Percentiles rank a stretch among this genome's conserved stretches.
These are phyloP conservation scores for Paraurostyla sp. DNA, from an alignment of 73 alveolate species.

Conservation along the genomic window DNA sequence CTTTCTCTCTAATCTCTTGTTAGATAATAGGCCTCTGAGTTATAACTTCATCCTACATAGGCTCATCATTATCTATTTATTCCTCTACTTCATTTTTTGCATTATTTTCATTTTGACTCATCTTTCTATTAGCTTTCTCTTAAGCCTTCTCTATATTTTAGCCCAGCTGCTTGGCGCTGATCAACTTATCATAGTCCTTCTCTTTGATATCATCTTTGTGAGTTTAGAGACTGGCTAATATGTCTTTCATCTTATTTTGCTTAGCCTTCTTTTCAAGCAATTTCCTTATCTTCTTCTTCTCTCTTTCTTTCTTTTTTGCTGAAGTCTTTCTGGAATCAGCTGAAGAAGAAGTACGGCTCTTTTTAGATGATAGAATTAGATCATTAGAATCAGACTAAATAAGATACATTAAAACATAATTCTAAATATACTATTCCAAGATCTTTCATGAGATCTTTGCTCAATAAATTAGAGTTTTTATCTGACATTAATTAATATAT, in stretches of 20 bases:
- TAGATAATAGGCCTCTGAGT: not conserved
- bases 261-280: conserved; percentile 37
- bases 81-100: not conserved
- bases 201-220: conserved; percentile 48
- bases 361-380: not conserved
- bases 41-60: not conserved
- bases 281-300: conserved; percentile 60
- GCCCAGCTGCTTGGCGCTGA: not conserved
- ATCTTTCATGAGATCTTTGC: conserved; percentile 14
- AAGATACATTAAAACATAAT: not conserved
- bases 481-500: not conserved
- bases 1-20: not conserved
- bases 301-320: conserved; percentile 58
- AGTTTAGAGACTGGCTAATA: conserved; percentile 5
- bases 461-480: conserved; percentile 10
- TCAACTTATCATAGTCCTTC: conserved; percentile 14
- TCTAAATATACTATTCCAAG: not conserved
- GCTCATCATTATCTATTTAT: not conserved
- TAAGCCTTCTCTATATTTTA: not conserved
- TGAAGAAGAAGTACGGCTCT: not conserved
- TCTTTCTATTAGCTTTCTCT: conserved; percentile 12
- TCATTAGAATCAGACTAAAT: not conserved
- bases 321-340: conserved; percentile 24
- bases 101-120: not conserved
- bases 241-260: conserved; percentile 23